These are phyloP conservation scores for Gossypium australe DNA, from an alignment of 345 rosid genomes.

Conservation along the genomic window DNA sequence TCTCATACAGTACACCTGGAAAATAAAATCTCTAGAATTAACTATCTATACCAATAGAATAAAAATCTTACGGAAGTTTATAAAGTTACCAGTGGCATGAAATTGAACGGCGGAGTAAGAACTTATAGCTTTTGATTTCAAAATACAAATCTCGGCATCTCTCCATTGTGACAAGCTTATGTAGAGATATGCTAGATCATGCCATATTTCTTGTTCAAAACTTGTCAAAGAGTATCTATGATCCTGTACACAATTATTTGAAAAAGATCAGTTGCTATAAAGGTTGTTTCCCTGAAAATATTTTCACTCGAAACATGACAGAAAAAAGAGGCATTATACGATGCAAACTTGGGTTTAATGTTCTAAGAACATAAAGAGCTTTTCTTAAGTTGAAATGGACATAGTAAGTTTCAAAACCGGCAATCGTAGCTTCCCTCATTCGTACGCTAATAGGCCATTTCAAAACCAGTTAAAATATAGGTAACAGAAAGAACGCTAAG, in stretches of 20 bases:
- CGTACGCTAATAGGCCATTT: background rate
- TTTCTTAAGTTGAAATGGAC: background rate
- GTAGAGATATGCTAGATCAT: conserved; percentile 66
- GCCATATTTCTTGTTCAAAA: conserved; percentile 74
- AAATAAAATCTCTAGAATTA: background rate
- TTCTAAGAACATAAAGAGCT: background rate
- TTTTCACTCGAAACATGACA: background rate
- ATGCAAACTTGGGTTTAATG: background rate
- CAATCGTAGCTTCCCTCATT: background rate
- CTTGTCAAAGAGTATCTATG: conserved; percentile 27
- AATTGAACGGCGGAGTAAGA: conserved; percentile 47
- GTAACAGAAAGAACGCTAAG: background rate
- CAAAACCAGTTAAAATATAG: background rate
- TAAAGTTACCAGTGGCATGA: conserved; percentile 47
- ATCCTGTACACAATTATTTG: conserved; percentile 27
- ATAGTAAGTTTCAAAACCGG: background rate
- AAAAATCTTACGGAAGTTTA: background rate
- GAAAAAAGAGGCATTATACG: background rate
- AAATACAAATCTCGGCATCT: conserved; percentile 78
- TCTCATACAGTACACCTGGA: conserved; percentile 50
- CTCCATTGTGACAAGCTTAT: conserved; percentile 58
- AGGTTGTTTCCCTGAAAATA: background rate
- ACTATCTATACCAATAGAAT: background rate
- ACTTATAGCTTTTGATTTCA: conserved; percentile 53
- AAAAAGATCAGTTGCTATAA: background rate